Conservation (phyloP, 202 grass and related monocot species). For the Thinopyrum obtusiflorum region DNA sequence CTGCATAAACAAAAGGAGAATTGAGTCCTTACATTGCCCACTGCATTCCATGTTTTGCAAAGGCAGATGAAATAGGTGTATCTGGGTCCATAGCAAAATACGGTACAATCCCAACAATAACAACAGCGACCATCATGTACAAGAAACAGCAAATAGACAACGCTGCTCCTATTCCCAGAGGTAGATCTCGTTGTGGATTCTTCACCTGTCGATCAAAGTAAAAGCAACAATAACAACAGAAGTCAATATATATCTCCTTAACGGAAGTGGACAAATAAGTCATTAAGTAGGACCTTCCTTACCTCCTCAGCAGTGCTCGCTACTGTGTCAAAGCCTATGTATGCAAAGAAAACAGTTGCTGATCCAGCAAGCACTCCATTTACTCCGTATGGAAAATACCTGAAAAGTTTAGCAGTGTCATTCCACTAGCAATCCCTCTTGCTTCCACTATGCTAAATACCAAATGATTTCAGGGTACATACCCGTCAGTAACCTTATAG, state of each 20-base stretch:
- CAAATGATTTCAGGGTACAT: constrained; percentile 8
- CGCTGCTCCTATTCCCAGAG: constrained; percentile 76
- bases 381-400: constrained; percentile 89
- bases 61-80: constrained; percentile 97
- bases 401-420: constrained; percentile 34
- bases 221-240: not conserved
- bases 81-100: constrained; percentile 97
- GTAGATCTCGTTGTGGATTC: constrained; percentile 94
- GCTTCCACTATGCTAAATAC: not conserved
- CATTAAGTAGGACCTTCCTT: constrained; percentile 17
- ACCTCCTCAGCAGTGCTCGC: constrained; percentile 98
- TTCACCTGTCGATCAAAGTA: constrained; percentile 58
- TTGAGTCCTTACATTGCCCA: constrained; percentile 72
- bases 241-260: not conserved
- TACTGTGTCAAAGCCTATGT: constrained; percentile 93
- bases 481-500: constrained; percentile 84
- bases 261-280: not conserved
- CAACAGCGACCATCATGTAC: constrained; percentile 92
- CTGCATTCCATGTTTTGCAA: constrained; percentile 83
- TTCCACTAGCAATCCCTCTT: not conserved
- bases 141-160: constrained; percentile 80
- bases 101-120: constrained; percentile 92
- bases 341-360: constrained; percentile 99
- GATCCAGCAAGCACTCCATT: constrained; percentile 96
- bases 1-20: not conserved